Base-by-base conservation (phyloP, 768 basidiomycete species). In the Kwoniella botswanensis region DNA sequence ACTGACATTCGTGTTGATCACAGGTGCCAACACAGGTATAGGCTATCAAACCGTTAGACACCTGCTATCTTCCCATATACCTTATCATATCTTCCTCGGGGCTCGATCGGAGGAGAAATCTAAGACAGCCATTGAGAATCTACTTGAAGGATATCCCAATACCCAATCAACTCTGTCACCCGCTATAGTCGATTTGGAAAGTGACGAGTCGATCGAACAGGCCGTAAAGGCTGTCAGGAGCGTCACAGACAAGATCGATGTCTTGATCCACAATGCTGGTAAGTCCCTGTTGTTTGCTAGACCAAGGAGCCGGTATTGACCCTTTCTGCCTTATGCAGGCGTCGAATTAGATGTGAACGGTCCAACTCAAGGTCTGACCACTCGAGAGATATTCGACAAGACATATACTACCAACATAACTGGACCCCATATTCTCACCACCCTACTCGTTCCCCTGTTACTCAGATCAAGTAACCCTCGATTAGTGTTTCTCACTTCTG, bases 1-100 rank as follows among this genome's bases (percentile, higher is more conserved):
- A 26, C 43, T 35, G n/a, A 65, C 63, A 22, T 0, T 59, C 13
- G 67, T 68, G 0, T 42, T 61, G 1, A 68, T 68, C 24, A 68
- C 67, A 18, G 67, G 67, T 29, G 56, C 66, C 55, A 67, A 67
- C 57, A 59, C 35, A 3, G 67, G 67, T 61, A 60, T 68, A 22
- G 67, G 57, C 10, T 52, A 60, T 53, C 57, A 68, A 29, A 68
- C 59, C 6, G 67, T 62, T 26, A 43, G 42, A 9, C 15, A 43
- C 24, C 46, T 68, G 0, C 58, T 68, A 2, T 12, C 24, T 17
- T 68, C 67, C 10, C 22, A 59, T 7, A 41, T 13, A 17, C 15
- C 43, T 9, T 68, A 68, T 21, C 44, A 41, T 35, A 26, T 68
- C 21, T 22, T 68, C 29, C 44, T 68, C 13, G 50, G 44, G 2